Evolutionary conservation across 139 green algal genomes (phyloP).

Genomic region (Chlorella sp.): DNA sequence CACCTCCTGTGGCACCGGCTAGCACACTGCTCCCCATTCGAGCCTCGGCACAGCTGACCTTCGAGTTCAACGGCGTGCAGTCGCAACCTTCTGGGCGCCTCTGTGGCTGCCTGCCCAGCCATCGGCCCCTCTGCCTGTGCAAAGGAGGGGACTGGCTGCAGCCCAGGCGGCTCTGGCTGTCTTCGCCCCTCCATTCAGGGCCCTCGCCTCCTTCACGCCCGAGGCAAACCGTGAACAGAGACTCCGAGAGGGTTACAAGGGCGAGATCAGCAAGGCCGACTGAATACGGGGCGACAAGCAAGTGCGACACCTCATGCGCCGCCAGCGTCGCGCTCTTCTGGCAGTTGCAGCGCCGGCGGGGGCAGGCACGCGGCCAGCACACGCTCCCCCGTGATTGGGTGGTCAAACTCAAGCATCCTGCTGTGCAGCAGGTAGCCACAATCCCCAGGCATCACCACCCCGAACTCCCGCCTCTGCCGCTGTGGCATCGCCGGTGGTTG

Average conservation of each 20-base stretch:
- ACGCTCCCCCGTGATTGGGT: conserved; percentile 31
- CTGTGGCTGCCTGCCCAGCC: neutral
- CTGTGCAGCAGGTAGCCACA: conserved; percentile 60
- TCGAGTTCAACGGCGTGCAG: conserved; percentile 21
- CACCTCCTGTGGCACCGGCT: neutral
- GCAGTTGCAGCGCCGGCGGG: neutral
- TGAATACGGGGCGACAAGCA: neutral
- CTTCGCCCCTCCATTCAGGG: neutral
- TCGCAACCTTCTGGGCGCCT: neutral
- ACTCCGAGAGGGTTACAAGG: neutral
- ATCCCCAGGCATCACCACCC: conserved; percentile 43
- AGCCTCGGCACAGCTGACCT: neutral
- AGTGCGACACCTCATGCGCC: neutral
- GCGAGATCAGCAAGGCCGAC: too few species aligned
- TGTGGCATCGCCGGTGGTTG: neutral
- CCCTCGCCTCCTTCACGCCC: neutral
- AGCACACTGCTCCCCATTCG: neutral
- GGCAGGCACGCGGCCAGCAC: conserved; percentile 7
- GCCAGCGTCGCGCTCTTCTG: neutral
- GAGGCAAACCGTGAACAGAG: neutral
- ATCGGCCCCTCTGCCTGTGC: neutral
- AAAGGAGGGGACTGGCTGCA: neutral
- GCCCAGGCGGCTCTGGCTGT: neutral
- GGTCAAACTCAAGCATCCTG: conserved; percentile 45
- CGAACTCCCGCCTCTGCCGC: neutral